Conservation (phyloP, 2,329 filamentous ascomycete genomes). For the Botrytis hyacinthi region DNA sequence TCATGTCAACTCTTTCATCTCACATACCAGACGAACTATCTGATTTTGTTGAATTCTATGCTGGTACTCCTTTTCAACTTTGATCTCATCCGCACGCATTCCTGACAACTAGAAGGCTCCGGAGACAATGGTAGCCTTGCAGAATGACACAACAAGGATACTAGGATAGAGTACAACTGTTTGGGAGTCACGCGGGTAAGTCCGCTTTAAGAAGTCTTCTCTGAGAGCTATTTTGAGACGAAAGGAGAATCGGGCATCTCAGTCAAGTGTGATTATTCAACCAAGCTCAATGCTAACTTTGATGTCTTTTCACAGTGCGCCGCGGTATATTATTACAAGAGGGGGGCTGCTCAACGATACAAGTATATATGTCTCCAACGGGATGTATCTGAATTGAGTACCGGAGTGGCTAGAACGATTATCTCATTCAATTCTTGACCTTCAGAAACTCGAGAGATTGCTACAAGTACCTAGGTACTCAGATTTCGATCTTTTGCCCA, state of each 20-base stretch:
- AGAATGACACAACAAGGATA: background rate
- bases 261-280: background rate
- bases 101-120: background rate
- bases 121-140: conserved; percentile 8
- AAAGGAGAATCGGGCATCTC: background rate
- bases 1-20: background rate
- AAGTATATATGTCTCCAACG: background rate
- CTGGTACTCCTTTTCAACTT: background rate
- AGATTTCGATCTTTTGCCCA: background rate
- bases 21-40: background rate
- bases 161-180: background rate
- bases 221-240: background rate
- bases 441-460: background rate
- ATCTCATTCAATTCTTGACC: background rate
- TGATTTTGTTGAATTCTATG: background rate
- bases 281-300: background rate
- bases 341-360: background rate
- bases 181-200: background rate
- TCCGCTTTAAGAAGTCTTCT: background rate
- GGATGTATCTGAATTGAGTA: background rate
- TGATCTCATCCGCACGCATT: background rate
- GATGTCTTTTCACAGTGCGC: background rate
- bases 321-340: background rate
- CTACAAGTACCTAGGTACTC: background rate
- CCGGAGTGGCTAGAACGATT: background rate